Base-by-base conservation (phyloP, 768 basidiomycete species). In the Psilocybe azurescens region DNA sequence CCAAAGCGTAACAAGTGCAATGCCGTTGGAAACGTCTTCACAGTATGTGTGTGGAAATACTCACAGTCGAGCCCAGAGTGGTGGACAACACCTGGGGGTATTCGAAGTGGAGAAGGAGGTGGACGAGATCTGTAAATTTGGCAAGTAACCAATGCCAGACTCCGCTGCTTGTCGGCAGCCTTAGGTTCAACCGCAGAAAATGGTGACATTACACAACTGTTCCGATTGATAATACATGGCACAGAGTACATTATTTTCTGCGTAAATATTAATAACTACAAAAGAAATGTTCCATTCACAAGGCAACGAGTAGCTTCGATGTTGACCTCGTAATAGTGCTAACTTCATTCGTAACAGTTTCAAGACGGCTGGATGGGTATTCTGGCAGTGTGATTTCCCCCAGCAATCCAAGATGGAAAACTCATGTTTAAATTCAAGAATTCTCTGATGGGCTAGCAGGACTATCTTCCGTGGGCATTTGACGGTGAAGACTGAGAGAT, bases 131-230 rank as follows among this genome's bases (percentile, higher is more conserved):
- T 58, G 60, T 61, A 67, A 67, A 65, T 65, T 67, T 67, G 61
- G 67, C 56, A 65, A 61, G 20, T 63, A 18, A 30, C 51, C 51
- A 52, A 13, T 20, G 30, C 56, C 56, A 49, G 69, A 72, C 69
- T 72, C 70, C 69, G 70, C 70, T 38, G 33, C 52, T 63, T 64
- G 56, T 65, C 70, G 68, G 68, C 68, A 71, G 53, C 57, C 46
- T 55, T 28, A 50, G 53, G 3, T 36, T 49, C 53, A 7, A 8
- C 47, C 56, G 44, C 44, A 47, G 10, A 44, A 20, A 47, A 33
- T 24, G 10, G 20, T 10, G n/a, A 29, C 44, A n/a, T 24, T 32
- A 46, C 1, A 51, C 41, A 51, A 33, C 29, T 16, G 30, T 50
- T 28, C n/a, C 24, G 41, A 44, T 44, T 44, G 41, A 44, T 44